Percentiles rank a stretch among this genome's conserved stretches.
Evolutionary conservation across 257 asterid genomes (phyloP).

Genomic region (Avicennia marina): DNA sequence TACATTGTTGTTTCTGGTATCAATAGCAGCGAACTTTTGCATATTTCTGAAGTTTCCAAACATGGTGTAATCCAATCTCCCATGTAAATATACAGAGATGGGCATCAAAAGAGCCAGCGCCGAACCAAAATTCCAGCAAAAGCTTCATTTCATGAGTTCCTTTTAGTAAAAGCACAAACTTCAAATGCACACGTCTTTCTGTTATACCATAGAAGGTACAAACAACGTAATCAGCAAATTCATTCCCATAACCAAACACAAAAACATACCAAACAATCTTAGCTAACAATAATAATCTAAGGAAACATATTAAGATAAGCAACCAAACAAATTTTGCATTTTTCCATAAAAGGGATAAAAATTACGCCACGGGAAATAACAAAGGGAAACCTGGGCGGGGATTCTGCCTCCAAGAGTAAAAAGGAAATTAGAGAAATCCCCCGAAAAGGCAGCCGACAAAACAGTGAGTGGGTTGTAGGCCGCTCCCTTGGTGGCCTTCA

Average conservation of each 20-base stretch:
- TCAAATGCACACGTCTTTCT: no score
- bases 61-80: background rate
- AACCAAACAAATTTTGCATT: no score
- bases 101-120: background rate
- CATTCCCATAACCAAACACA: no score
- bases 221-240: no score
- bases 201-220: no score
- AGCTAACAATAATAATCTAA: no score
- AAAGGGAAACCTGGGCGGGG: constrained; percentile 31
- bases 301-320: no score
- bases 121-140: background rate
- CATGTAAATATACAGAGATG: background rate
- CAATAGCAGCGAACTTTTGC: no score
- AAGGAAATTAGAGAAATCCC: constrained; percentile 48
- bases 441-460: constrained; percentile 59
- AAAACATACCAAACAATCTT: background rate
- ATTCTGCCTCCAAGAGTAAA: constrained; percentile 40
- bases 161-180: no score
- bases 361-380: constrained; percentile 12
- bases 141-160: no score
- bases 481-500: constrained; percentile 51
- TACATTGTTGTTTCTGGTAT: no score
- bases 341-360: background rate
- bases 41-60: no score
- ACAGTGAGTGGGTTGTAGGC: constrained; percentile 80